Evolutionary conservation across 345 rosid genomes (phyloP), one percentile per base, ranked within the genome.

Genomic region (Carallia brachiata): DNA sequence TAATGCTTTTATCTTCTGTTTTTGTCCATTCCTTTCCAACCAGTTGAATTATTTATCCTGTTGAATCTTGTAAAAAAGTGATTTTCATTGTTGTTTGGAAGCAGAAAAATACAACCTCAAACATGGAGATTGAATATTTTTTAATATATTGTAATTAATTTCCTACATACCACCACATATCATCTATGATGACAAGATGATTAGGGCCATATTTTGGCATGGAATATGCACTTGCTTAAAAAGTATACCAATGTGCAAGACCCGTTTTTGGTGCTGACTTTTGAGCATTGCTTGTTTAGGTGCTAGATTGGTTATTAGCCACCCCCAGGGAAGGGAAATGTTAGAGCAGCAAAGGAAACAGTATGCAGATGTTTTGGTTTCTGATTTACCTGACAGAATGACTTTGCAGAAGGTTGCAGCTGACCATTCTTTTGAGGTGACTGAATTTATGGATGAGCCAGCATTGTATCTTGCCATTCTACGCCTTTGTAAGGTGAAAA

Each of bases 221-320:
- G 8, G 13, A 52, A n/a, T 52, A 27, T 27, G 27, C 36, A 63
- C 6, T 61, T 19, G 36, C 52, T 19, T 18, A 13, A 60, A 36
- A 50, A 8, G 23, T 34, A 52, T 5, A 9, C 18, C 36, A 23
- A 16, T 56, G 13, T 19, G 60, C 28, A 39, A 23, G 10, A 1
- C 23, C 47, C 9, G n/a, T 12, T 72, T 67, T 15, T 34, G n/a
- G 31, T 52, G 72, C 30, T 66, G 70, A 62, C 40, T 47, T 31
- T 16, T 48, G 60, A 34, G 18, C 40, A 28, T 61, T 55, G 44
- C 15, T 61, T 75, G 34, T 73, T 36, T 70, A 94, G 98, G 97
- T 76, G 96, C 96, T 60, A 84, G 92, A 77, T 69, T 91, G 36
- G 86, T 91, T 5, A 85, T 90, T 56, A 88, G 97, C 78, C 96